Evolutionary conservation across 1,284 basidiomycete species (phyloP).

Genomic region (Albatrellus sp.): DNA sequence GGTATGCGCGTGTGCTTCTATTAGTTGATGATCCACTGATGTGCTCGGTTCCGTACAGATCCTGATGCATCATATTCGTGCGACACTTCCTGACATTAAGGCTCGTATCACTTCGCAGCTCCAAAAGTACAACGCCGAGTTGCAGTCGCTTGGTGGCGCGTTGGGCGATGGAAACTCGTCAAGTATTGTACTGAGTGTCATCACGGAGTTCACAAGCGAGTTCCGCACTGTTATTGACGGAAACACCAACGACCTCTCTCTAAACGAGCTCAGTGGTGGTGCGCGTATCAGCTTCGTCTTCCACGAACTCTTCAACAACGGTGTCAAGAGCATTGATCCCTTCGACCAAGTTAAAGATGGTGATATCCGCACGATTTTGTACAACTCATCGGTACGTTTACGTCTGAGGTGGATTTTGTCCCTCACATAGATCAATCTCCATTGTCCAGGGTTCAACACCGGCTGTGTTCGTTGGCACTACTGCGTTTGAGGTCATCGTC

Average conservation of each 20-base stretch:
- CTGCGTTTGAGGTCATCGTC: slow-evolving; percentile 95
- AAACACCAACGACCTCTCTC: slow-evolving; percentile 86
- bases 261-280: slow-evolving; percentile 94
- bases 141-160: slow-evolving; percentile 77
- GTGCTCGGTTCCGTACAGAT: slow-evolving; percentile 38
- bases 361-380: slow-evolving; percentile 90
- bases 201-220: slow-evolving; percentile 95
- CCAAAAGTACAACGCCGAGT: slow-evolving; percentile 78
- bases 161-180: slow-evolving; percentile 78
- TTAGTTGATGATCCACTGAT: background rate
- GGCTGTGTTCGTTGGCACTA: slow-evolving; percentile 90
- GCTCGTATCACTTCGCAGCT: slow-evolving; percentile 81
- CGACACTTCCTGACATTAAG: slow-evolving; percentile 96
- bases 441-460: slow-evolving; percentile 77
- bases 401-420: background rate
- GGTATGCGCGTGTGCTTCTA: slow-evolving; percentile 31
- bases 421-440: background rate
- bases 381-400: slow-evolving; percentile 82
- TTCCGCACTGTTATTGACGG: slow-evolving; percentile 96
- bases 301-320: slow-evolving; percentile 96
- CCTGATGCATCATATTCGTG: slow-evolving; percentile 95
- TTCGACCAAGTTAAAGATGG: slow-evolving; percentile 98
- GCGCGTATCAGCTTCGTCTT: slow-evolving; percentile 97
- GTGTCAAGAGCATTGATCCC: slow-evolving; percentile 91
- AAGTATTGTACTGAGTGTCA: slow-evolving; percentile 87